Evolutionary conservation across 129 eudicot genomes (phyloP), one percentile per base, ranked within the genome.

Genomic region (sunflower (Helianthus annuus)): DNA sequence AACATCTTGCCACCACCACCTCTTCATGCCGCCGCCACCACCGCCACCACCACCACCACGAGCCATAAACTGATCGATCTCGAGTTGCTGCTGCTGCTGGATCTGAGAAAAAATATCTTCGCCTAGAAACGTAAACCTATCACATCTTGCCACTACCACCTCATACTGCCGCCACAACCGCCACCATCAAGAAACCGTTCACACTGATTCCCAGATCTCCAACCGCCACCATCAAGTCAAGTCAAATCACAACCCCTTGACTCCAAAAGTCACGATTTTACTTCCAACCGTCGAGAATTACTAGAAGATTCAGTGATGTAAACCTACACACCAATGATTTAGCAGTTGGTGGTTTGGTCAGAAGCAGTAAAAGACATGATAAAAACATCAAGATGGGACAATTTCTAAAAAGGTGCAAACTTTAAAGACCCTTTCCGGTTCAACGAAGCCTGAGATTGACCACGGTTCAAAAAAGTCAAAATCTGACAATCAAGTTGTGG

Each of bases 291-390:
- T 10, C 73, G 16, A 73, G 57, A 67, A 48, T 16, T 3, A 74
- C 40, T 8, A 78, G 81, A 52, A 78, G 85, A 70, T 53, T 54
- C 56, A 78, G 81, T 53, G 89, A 82, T 3, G 73, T 65, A 24
- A 61, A 69, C 64, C 44, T 64, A 69, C 78, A 69, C 10, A 73
- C 81, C 4, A 71, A 39, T 61, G 71, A 27, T 11, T 71, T 64
- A 66, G 70, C 61, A 42, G 56, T 14, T 24, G 71, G 73, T 59
- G 17, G 74, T 76, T 12, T 58, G 44, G 29, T 68, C 44, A 62
- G 40, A 58, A 68, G 66, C 14, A 12, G 62, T 71, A 83, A 49
- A 36, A 69, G 40, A 24, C 17, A 19, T 10, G 49, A 59, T 34
- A 68, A 48, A 62, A 76, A 76, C 36, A 46, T 7, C 11, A 62